Conservation (phyloP, 1,139 yeast genomes). For the Pichia sp. region DNA sequence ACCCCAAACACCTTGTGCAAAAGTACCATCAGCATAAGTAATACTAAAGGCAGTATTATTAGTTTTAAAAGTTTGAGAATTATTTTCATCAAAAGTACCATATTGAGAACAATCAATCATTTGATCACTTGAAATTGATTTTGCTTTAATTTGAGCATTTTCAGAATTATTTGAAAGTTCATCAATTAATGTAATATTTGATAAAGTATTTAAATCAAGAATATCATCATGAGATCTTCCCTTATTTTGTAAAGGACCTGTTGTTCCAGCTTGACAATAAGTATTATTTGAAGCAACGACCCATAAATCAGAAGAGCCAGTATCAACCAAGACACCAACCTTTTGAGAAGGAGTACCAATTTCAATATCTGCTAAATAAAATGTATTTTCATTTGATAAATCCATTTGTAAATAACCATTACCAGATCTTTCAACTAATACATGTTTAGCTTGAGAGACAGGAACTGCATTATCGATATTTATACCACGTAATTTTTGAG, state of each 20-base stretch:
- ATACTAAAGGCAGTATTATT: constrained; percentile 47
- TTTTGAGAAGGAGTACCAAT: constrained; percentile 53
- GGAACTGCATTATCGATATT: constrained; percentile 18
- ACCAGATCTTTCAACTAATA: constrained; percentile 31
- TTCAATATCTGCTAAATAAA: constrained; percentile 43
- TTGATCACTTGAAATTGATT: neutral
- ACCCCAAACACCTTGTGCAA: constrained; percentile 62
- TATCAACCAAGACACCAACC: constrained; percentile 52
- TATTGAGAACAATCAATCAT: constrained; percentile 33
- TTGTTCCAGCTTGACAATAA: constrained; percentile 23
- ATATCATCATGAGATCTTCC: constrained; percentile 7
- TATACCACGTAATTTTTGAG: constrained; percentile 27
- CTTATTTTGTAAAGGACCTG: constrained; percentile 11
- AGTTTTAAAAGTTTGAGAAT: constrained; percentile 40
- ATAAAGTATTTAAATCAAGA: constrained; percentile 1
- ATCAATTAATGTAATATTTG: neutral
- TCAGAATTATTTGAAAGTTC: neutral
- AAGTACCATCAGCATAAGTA: constrained; percentile 55
- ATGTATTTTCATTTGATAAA: constrained; percentile 40
- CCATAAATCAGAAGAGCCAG: constrained; percentile 71
- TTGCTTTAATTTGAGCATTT: neutral
- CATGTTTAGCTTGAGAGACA: constrained; percentile 18
- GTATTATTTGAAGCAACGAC: constrained; percentile 33
- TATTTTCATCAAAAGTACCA: constrained; percentile 45
- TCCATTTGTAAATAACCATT: constrained; percentile 36